These are phyloP conservation scores for Diutina pseudorugosa DNA, from an alignment of 1,139 yeast genomes.

Conservation along the genomic window DNA sequence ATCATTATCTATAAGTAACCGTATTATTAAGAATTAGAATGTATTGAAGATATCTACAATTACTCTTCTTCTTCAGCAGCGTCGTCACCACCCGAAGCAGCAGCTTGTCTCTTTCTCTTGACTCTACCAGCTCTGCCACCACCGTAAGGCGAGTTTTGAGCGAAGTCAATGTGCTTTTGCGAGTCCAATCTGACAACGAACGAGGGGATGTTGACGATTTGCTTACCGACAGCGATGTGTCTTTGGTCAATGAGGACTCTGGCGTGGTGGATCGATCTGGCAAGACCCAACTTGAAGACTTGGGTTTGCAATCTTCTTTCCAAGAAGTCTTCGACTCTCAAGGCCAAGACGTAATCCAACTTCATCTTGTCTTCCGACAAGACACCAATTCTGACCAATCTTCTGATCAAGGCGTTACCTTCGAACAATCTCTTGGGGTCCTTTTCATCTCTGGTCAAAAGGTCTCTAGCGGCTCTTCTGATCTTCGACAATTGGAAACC, in stretches of 20 bases:
- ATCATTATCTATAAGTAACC: neutral
- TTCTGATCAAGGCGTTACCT: conserved; percentile 99
- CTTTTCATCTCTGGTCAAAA: conserved; percentile 99
- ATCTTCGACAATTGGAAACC: conserved; percentile 98
- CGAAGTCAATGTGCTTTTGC: conserved; percentile 99
- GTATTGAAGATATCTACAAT: conserved; percentile 2
- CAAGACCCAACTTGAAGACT: conserved; percentile 99
- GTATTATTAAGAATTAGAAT: neutral
- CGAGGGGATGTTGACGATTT: conserved; percentile 96
- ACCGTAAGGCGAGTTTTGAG: conserved; percentile 98
- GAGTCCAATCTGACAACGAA: conserved; percentile 99
- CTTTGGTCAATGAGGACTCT: conserved; percentile 98
- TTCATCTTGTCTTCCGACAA: conserved; percentile 98
- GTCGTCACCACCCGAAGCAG: conserved; percentile 47
- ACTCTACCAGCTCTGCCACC: conserved; percentile 99
- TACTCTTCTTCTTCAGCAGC: conserved; percentile 35
- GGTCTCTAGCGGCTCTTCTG: conserved; percentile 99
- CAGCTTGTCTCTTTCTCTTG: conserved; percentile 90
- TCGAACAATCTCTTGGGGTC: conserved; percentile 99
- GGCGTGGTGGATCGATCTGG: conserved; percentile 99
- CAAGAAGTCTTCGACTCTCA: conserved; percentile 97
- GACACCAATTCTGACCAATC: conserved; percentile 98
- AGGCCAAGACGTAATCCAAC: conserved; percentile 99
- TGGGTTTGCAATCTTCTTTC: conserved; percentile 99
- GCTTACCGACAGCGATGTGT: conserved; percentile 99